These are phyloP conservation scores for Petunia hybrid DNA, from an alignment of 305 asterid genomes.

Conservation along the genomic window DNA sequence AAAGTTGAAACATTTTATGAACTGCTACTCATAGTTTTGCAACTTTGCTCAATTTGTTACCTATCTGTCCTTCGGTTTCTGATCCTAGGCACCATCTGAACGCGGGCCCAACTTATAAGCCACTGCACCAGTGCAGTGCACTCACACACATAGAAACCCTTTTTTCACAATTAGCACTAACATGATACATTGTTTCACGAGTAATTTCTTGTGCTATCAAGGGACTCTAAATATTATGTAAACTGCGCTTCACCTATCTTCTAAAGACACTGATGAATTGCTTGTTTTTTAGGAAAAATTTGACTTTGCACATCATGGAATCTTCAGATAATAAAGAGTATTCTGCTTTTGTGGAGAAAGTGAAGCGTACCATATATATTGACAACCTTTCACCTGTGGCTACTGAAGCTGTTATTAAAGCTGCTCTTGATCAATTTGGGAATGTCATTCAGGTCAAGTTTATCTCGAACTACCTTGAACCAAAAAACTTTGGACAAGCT, in stretches of 20 bases:
- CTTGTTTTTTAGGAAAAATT: constrained; percentile 25
- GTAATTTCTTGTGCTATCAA: constrained; percentile 14
- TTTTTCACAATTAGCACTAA: neutral
- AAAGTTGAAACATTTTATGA: neutral
- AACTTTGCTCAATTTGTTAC: constrained; percentile 17
- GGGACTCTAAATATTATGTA: neutral
- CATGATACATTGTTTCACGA: neutral
- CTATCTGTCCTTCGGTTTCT: neutral
- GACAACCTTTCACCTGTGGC: constrained; percentile 70
- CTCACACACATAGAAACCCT: neutral
- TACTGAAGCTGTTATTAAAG: constrained; percentile 64
- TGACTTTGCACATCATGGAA: constrained; percentile 43
- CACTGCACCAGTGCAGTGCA: neutral
- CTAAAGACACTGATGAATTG: neutral
- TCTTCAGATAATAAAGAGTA: constrained; percentile 56
- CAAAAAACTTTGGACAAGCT: constrained; percentile 50
- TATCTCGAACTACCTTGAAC: constrained; percentile 57
- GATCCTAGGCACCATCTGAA: neutral
- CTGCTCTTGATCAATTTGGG: constrained; percentile 80
- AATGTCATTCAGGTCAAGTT: constrained; percentile 58
- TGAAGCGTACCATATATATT: constrained; percentile 60
- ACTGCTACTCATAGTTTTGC: neutral
- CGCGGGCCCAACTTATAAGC: too few species aligned
- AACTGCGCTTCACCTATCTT: constrained; percentile 7
- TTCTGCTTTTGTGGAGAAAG: constrained; percentile 67